These are phyloP conservation scores for Penicillium lividum DNA, from an alignment of 495 filamentous ascomycete genomes.

Conservation along the genomic window DNA sequence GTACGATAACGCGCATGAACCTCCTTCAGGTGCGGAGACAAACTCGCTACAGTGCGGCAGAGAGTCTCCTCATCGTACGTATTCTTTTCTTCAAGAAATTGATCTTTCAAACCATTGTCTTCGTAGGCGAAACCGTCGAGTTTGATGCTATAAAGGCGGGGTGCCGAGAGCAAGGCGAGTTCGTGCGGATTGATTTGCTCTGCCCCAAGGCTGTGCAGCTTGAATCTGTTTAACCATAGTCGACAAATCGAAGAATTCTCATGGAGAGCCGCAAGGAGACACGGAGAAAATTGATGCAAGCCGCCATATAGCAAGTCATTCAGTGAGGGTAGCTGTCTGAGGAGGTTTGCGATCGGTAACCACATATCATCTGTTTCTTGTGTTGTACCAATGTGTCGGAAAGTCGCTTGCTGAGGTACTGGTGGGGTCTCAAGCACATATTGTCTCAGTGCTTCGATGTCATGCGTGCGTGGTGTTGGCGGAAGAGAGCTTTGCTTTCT, in stretches of 20 bases:
- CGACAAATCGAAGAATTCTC: background rate
- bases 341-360: background rate
- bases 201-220: background rate
- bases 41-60: background rate
- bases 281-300: background rate
- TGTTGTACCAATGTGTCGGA: background rate
- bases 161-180: background rate
- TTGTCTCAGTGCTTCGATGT: background rate
- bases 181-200: background rate
- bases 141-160: background rate
- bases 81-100: background rate
- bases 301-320: background rate
- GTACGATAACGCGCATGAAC: background rate
- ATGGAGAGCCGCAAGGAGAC: background rate
- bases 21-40: background rate
- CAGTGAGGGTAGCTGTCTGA: background rate
- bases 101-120: background rate
- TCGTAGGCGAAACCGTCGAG: background rate
- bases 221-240: background rate
- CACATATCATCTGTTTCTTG: background rate
- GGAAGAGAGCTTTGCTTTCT: background rate
- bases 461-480: background rate
- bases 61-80: background rate
- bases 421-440: background rate
- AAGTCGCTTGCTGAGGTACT: background rate